Base-by-base conservation (phyloP, 208 protist species). In the Crithidia mellificae region DNA sequence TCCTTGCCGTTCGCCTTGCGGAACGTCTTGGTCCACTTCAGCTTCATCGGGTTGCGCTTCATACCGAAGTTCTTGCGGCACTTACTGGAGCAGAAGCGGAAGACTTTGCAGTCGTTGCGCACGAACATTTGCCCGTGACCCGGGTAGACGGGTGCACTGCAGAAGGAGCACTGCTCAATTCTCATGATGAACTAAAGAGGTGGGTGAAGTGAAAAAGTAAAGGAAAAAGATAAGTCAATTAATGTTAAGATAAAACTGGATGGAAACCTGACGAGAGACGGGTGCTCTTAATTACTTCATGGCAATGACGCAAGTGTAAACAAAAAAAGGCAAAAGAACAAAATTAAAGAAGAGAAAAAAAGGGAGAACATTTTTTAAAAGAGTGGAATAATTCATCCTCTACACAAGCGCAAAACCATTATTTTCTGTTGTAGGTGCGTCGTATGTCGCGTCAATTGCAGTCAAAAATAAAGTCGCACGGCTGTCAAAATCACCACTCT, bases 21-120 rank as follows among this genome's bases (percentile, higher is more conserved):
- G 87, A 98, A 99, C 32, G 98, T 98, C 87, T 99, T 99, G 24
- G 99, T 99, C 98, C 98, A 99, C 67, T 93, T 88, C 20, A 99
- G 83, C 83, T 99, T 99, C 77, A 98, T 96, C 43, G 99, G 99
- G 76, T 99, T 99, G 64, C 97, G 92, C 83, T 99, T 99, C 91
- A 98, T 97, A 74, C 99, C 98, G 80, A 99, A 99, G 85, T 97
- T 96, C 74, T 98, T 99, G 65, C 98, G 90, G 87, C 99, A 99
- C 86, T 99, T 99, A 49, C 88, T 97, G 24, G 96, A 83, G 77
- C 99, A 99, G 77, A 99, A 99, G 27, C 88, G 86, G 47, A 97
- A 97, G 43, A 93, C 84, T 47, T 94, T 93, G 71, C 90, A 96
- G 88, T 99, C 99, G 74, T 99, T 99, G 61, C 99, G 91, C 30